Base-by-base conservation (phyloP, 2,329 filamentous ascomycete genomes). In the Diplodia scrobiculata region DNA sequence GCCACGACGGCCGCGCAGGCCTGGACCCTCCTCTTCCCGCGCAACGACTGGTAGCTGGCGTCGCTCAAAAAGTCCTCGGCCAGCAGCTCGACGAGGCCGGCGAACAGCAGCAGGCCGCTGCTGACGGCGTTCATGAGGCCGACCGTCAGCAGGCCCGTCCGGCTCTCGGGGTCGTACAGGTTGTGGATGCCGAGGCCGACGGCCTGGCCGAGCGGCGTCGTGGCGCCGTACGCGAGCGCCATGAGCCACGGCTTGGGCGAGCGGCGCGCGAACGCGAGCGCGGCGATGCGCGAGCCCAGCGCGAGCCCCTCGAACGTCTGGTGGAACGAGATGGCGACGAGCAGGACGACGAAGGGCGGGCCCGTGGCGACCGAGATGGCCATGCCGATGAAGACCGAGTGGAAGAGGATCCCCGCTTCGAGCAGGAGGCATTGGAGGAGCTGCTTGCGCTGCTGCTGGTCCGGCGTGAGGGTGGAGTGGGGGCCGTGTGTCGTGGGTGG, bases 381-480 rank as follows among this genome's bases (percentile, higher is more conserved):
- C 82, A 91, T 89, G 67, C 88, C 88, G 66, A 91, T 89, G 74
- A 91, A 91, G 67, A 92, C 84, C 68, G 87, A 90, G 78, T 92
- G 90, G 74, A 92, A 92, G 11, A 92, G 81, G 69, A 92, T 92
- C 68, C 90, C 90, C 66, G 89, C 88, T 76, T 92, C 90, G 5
- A 92, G 83, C 2, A 92, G 83, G 4, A 90, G 84, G 70, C 91
- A 91, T 76, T 92, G 90, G 71, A 91, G 81, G 2, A 89, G 84
- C 75, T 88, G 85, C 71, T 86, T 89, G 72, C 85, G 84, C 75
- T 85, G 82, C 19, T 68, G 66, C 47, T 67, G 63, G 17, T 38
- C 36, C 3, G 63, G 62, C 9, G 50, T 47, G 54, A 66, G 62
- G 75, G 25, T n/a, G 29, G 17, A 36, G 13, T 41, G 29, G 25